Evolutionary conservation across 2,329 filamentous ascomycete species (phyloP).

Genomic region (Cyphellophora attinorum): DNA sequence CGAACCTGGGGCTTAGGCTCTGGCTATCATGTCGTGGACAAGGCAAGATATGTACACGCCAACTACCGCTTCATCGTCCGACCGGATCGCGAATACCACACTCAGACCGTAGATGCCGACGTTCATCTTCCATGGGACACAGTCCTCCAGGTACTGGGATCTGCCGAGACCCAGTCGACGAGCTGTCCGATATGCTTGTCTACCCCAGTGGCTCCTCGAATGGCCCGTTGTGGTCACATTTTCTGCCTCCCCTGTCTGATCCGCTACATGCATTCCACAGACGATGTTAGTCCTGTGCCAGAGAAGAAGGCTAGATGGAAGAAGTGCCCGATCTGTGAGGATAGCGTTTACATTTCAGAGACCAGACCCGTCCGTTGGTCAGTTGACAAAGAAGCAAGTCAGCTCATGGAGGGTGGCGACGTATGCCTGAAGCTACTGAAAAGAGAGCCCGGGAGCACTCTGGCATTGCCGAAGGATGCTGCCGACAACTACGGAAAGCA

Average conservation of each 20-base stretch:
- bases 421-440: conserved; percentile 81
- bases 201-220: conserved; percentile 83
- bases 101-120: conserved; percentile 77
- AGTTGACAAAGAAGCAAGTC: conserved; percentile 70
- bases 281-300: conserved; percentile 49
- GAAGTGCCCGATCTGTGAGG: conserved; percentile 93
- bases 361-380: conserved; percentile 86
- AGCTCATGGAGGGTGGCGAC: conserved; percentile 76
- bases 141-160: conserved; percentile 85
- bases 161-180: conserved; percentile 74
- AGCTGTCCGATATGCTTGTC: conserved; percentile 94
- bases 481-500: conserved; percentile 58
- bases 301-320: conserved; percentile 74
- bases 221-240: conserved; percentile 96
- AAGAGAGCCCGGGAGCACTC: conserved; percentile 67
- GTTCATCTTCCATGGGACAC: conserved; percentile 82
- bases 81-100: conserved; percentile 67
- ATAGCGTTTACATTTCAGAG: conserved; percentile 85
- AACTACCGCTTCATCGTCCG: conserved; percentile 97
- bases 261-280: conserved; percentile 86
- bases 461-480: conserved; percentile 78
- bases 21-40: conserved; percentile 82
- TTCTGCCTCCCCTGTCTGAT: conserved; percentile 91
- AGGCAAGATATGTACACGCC: conserved; percentile 84
- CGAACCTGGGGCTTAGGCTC: conserved; percentile 78